phyloP scores from a whole-genome alignment of 2,329 filamentous ascomycete species.

The Cercospora zeina region DNA sequence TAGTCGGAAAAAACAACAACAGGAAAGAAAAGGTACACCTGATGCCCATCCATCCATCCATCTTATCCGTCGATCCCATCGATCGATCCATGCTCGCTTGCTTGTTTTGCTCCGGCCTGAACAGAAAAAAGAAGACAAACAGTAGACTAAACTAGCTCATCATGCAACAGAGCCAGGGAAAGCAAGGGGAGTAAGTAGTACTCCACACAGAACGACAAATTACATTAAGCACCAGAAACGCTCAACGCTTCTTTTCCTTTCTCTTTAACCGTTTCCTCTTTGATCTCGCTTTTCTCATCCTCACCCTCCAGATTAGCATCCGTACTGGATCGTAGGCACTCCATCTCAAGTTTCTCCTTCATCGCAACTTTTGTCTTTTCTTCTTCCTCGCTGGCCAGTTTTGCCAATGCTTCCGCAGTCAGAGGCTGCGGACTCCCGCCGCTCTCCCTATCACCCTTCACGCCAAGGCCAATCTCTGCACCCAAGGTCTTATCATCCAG shows the following conservation, averaged over 20 bases:
- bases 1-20: neutral
- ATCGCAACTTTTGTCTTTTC: conserved; percentile 3
- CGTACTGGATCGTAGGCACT: neutral
- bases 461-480: conserved; percentile 9
- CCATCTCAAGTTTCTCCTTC: conserved; percentile 1
- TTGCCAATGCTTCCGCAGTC: conserved; percentile 38
- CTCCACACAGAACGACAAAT: neutral
- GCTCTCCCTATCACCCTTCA: conserved; percentile 10
- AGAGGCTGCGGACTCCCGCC: conserved; percentile 27
- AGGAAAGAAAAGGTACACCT: neutral
- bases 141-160: neutral
- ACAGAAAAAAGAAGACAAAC: neutral
- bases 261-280: neutral
- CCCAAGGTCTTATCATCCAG: neutral
- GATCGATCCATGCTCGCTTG: neutral
- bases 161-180: neutral
- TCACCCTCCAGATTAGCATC: neutral
- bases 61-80: neutral
- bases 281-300: neutral
- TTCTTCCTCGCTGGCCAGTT: conserved; percentile 34
- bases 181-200: neutral
- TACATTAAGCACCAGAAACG: conserved; percentile 1
- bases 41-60: neutral
- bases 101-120: neutral
- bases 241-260: neutral